Base-by-base conservation (phyloP, 305 asterid genomes). In the Coffea humblotiana region DNA sequence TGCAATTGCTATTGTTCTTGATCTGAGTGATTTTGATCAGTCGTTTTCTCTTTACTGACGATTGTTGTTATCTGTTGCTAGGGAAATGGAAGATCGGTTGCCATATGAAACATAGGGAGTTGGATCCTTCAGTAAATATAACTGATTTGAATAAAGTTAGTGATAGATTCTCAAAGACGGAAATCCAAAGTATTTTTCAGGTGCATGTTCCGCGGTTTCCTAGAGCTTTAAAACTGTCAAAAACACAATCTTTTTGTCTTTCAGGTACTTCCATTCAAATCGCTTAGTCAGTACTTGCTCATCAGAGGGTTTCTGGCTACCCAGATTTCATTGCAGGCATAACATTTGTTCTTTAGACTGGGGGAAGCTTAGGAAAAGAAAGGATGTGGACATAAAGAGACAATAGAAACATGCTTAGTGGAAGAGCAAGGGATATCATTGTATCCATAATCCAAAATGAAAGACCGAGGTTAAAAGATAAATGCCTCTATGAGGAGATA, bases 51-150 rank as follows among this genome's bases (percentile, higher is more conserved):
- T 78, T 72, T 77, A 25, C 56, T 81, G 10, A 76, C 60, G 79
- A 58, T 80, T 60, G 67, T 74, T 67, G 79, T 29, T 66, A 58
- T 79, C 21, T 63, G 83, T 90, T 88, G 73, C 75, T 82, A 94
- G 97, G 88, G 75, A 87, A 84, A 74, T 77, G 88, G 88, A 86
- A 84, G 81, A 72, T 77, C 77, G 75, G 72, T 74, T 86, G 86
- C 85, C 85, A 82, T 84, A 83, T 75, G 82, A 82, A 81, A 80
- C 48, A 80, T 84, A 69, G 84, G 85, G 79, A 84, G 83, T 79
- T 84, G 61, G 56, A 81, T 40, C 82, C 89, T 77, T 79, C 84
- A 27, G 64, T 72, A 76, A 85, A 82, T 85, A 75, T 35, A 64
- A 78, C 81, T 82, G 71, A 74, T 67, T 77, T 80, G 79, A 74